These are phyloP conservation scores for Evernia prunastri DNA, from an alignment of 495 filamentous ascomycete genomes.

Conservation along the genomic window DNA sequence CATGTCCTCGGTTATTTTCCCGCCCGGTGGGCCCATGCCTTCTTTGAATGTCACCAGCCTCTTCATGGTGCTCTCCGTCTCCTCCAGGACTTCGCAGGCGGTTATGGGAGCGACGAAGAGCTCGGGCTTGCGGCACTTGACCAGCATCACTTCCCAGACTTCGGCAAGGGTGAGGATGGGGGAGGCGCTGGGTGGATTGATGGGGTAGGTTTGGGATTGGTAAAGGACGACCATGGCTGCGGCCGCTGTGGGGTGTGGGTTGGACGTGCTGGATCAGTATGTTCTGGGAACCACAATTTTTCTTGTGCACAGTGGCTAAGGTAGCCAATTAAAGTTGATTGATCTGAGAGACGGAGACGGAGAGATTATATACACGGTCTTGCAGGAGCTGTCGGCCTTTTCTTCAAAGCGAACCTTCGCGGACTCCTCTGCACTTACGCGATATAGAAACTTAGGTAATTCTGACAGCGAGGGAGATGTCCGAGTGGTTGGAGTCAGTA, in stretches of 20 bases:
- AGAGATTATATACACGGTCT: too few species aligned
- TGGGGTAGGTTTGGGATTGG: constrained; percentile 35
- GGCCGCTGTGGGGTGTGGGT: neutral
- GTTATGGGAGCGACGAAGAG: constrained; percentile 46
- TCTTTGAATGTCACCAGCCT: constrained; percentile 31
- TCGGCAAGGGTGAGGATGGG: constrained; percentile 40
- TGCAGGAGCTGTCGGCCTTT: neutral
- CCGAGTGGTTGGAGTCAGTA: too few species aligned
- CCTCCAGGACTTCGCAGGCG: constrained; percentile 33
- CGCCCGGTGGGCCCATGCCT: constrained; percentile 29
- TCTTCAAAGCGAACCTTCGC: neutral
- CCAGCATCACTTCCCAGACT: constrained; percentile 46
- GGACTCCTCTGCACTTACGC: too few species aligned
- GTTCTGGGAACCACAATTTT: neutral
- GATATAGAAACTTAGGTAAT: too few species aligned
- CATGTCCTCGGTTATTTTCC: constrained; percentile 27
- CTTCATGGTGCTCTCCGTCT: constrained; percentile 22
- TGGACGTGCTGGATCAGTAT: neutral
- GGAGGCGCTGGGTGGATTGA: constrained; percentile 42
- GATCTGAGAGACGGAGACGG: neutral
- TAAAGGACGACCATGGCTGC: constrained; percentile 16
- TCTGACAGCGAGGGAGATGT: too few species aligned
- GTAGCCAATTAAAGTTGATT: neutral
- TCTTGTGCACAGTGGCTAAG: neutral
- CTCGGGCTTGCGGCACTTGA: constrained; percentile 46